Evolutionary conservation across 1,139 yeast species (phyloP).

Genomic region (Saccharomyces hybrid): DNA sequence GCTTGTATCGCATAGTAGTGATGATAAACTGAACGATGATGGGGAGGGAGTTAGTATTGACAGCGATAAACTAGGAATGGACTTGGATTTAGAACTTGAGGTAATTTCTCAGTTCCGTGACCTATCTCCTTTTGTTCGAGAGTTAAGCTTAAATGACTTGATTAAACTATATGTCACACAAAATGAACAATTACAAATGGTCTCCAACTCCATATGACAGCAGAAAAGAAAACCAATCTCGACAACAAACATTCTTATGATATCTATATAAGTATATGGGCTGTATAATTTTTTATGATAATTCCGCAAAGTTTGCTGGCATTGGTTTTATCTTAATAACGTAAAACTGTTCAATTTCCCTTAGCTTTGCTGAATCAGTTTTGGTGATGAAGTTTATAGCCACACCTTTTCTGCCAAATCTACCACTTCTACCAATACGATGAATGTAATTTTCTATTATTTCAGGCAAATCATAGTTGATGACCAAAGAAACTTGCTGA

Average conservation of each 20-base stretch:
- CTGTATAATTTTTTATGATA: conserved; percentile 11
- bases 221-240: background rate
- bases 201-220: background rate
- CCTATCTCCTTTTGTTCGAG: conserved; percentile 8
- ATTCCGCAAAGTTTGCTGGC: conserved; percentile 66
- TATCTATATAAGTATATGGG: background rate
- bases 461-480: conserved; percentile 81
- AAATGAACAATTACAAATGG: conserved; percentile 32
- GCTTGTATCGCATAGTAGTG: background rate
- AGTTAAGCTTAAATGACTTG: conserved; percentile 27
- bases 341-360: conserved; percentile 71
- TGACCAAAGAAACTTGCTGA: conserved; percentile 91
- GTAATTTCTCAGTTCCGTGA: conserved; percentile 28
- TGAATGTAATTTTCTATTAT: conserved; percentile 88
- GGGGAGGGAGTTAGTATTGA: conserved; percentile 2
- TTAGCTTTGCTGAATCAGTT: conserved; percentile 53
- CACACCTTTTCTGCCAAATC: conserved; percentile 93
- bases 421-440: conserved; percentile 89
- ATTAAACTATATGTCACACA: conserved; percentile 34
- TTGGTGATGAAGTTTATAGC: conserved; percentile 82
- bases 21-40: conserved; percentile 6
- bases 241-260: background rate
- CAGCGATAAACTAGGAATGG: conserved; percentile 2
- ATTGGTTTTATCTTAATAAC: conserved; percentile 72
- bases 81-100: conserved; percentile 25